Conservation (phyloP, 1,284 basidiomycete genomes). For the Trichosporon coremiiforme region DNA sequence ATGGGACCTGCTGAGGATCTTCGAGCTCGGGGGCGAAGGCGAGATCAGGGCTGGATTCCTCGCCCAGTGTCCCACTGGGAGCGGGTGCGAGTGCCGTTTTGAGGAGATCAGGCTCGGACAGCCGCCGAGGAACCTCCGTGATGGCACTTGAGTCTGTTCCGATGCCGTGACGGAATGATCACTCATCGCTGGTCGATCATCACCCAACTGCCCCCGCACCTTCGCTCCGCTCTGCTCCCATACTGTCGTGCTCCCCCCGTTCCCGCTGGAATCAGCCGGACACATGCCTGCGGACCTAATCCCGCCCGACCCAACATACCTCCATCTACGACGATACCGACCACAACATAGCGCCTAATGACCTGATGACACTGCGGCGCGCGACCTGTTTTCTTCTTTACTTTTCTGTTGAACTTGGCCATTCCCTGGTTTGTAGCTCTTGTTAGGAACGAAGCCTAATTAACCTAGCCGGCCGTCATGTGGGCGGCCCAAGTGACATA, state of each 20-base stretch:
- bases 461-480: not conserved
- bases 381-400: not conserved
- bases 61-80: not conserved
- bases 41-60: not conserved
- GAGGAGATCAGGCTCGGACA: constrained; percentile 9
- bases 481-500: not conserved
- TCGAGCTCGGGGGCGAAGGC: not conserved
- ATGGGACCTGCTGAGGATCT: not conserved
- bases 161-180: too few relatives aligned
- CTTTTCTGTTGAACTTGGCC: not conserved
- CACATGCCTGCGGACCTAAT: too few relatives aligned
- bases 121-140: not conserved
- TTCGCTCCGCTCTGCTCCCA: not conserved
- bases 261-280: not conserved
- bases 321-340: not conserved
- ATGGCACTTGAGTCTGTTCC: not conserved
- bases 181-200: too few relatives aligned
- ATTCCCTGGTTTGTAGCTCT: constrained; percentile 2
- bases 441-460: not conserved
- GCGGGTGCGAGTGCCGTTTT: not conserved
- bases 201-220: not conserved
- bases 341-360: not conserved
- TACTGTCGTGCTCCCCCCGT: too few relatives aligned
- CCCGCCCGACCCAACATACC: not conserved
- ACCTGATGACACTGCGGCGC: not conserved